Evolutionary conservation across 352 stramenopile genomes (phyloP).

Genomic region (Pythium brachiatum): DNA sequence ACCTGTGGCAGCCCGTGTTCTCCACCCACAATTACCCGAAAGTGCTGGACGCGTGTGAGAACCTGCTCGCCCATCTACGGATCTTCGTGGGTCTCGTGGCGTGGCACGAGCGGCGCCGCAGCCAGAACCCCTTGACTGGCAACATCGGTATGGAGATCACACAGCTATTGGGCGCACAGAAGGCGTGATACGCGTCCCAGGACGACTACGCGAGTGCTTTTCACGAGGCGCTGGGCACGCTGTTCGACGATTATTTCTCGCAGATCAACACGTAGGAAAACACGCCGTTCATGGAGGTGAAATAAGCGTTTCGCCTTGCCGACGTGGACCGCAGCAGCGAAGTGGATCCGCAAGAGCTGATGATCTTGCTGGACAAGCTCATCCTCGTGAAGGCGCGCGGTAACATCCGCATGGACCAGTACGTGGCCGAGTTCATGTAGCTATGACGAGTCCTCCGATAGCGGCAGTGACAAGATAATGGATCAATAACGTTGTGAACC

Average conservation of each 20-base stretch:
- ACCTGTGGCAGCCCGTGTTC: constrained; percentile 68
- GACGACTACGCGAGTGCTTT: constrained; percentile 37
- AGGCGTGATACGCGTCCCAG: constrained; percentile 23
- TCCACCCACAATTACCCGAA: constrained; percentile 74
- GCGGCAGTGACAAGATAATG: too few species aligned
- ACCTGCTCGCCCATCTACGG: constrained; percentile 47
- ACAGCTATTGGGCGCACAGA: constrained; percentile 5
- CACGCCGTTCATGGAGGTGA: constrained; percentile 76
- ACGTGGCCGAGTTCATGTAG: constrained; percentile 75
- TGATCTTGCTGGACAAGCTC: constrained; percentile 60
- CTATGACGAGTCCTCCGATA: too few species aligned
- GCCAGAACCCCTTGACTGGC: constrained; percentile 16
- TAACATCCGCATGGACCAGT: constrained; percentile 58
- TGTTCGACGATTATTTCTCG: constrained; percentile 62
- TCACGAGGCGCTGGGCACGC: constrained; percentile 42
- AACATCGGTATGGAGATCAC: constrained; percentile 21
- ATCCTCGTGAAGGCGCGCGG: constrained; percentile 50
- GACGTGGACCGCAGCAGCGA: constrained; percentile 60
- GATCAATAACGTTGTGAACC: too few species aligned
- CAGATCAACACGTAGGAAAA: constrained; percentile 52
- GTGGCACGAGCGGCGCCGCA: constrained; percentile 43
- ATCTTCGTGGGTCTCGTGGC: constrained; percentile 65
- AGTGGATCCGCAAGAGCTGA: constrained; percentile 58
- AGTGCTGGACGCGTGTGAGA: constrained; percentile 59
- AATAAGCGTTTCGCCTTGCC: constrained; percentile 65